Base-by-base conservation (phyloP, 2,329 filamentous ascomycete species). In the Fusarium tanahbumbuense region DNA sequence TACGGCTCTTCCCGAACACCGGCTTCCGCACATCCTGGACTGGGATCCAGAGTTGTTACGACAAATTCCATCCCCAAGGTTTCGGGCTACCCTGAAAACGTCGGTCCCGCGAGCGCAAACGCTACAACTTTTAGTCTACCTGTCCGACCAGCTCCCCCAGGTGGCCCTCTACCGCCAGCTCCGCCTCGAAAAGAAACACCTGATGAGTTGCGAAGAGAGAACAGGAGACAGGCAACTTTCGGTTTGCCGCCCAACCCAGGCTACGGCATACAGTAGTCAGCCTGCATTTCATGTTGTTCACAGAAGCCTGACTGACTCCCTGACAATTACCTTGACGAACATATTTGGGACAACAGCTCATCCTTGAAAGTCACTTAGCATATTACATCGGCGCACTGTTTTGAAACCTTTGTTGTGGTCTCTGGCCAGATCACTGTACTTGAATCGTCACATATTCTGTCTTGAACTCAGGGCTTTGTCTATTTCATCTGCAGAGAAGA, bases 121-220 rank as follows among this genome's bases (percentile, higher is more conserved):
- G 80, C 80, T 54, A 78, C 83, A 18, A 88, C 86, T 5, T 90
- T 91, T 58, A 87, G 85, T 37, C 81, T 93, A 50, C 90, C 91
- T 2, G 86, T 92, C 61, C 87, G 91, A 48, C 84, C 87, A 46
- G 89, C 86, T 30, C 88, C 89, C 41, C 85, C 86, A 5, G 86
- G 83, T 11, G 87, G 86, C 13, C 83, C 87, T 11, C 82, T 90
- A 32, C 88, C 88, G 50, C 85, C 90, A 22, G 85, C 88, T n/a
- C 88, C 86, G 40, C 85, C 85, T 40, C 84, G 85, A 72, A 88
- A 88, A 77, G 84, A 86, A 71, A 86, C 83, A 25, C 81, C 84
- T 4, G 87, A 89, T 59, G 86, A 89, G 45, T 68, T 82, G 54
- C 84, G 85, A 59, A 82, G 83, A 68, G 85, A 87, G 65, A 83